Base-by-base conservation (phyloP, 441 rosid species). In the Euphorbia schlechtendalii region DNA sequence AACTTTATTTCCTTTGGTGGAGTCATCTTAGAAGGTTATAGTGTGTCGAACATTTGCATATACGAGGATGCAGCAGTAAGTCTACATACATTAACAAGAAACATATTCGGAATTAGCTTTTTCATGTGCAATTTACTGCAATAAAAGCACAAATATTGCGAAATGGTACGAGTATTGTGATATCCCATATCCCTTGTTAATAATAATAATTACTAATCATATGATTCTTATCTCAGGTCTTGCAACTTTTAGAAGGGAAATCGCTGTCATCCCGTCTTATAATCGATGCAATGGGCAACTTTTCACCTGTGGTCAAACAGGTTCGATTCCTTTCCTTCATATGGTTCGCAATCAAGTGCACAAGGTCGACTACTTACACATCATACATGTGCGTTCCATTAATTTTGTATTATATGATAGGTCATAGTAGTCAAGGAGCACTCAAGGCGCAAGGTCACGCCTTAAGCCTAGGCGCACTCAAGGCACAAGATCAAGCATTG, bases 241-340 rank as follows among this genome's bases (percentile, higher is more conserved):
- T 93, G 77, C 78, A 83, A 73, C 88, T 90, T 74, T 77, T 77
- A 66, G 88, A 83, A 73, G 96, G 88, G 25, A 86, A 82, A 36
- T 69, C 72, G 36, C 60, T 90, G 63, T 83, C 89, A 43, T 84
- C 96, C 25, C 86, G 80, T 63, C 89, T 93, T 54, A 46, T 90
- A 45, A 76, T 88, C 32, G 99, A 93, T 80, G 96, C 97, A 66
- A 93, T 90, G 90, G 99, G 97, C 54, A 93, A 88, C 73, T 90
- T 93, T 74, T 93, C 99, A 58, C 99, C 95, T 41, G 80, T 93
- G 34, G 82, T 90, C 62, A 93, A 78, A 80, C 99, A 93, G 99
- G 99, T 87, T 53, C 53, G 61, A 12, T 69, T 64, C 59, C 63
- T 68, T 61, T 65, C 66, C 61, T 75, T 14, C 67, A 22, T 52